Conservation (phyloP, 495 filamentous ascomycete genomes). For the Trichoderma asperelloides region DNA sequence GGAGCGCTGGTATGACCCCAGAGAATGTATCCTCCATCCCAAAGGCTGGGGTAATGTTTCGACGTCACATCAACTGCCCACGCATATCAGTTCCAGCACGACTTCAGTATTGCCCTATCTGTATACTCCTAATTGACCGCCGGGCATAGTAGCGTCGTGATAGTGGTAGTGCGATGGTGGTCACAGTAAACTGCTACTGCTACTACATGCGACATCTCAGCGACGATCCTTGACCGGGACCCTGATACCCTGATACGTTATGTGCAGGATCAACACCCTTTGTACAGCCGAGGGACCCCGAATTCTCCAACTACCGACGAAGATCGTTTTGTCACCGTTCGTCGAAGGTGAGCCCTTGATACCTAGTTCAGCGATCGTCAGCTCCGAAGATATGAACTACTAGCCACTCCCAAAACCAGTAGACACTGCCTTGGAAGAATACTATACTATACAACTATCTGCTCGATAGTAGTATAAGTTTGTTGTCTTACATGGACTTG, state of each 20-base stretch:
- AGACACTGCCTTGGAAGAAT: too few relatives aligned
- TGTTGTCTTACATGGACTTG: background rate
- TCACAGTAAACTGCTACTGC: too few relatives aligned
- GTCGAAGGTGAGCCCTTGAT: background rate
- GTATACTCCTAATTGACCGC: background rate
- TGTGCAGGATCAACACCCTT: background rate
- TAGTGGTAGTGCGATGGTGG: too few relatives aligned
- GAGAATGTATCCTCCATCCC: background rate
- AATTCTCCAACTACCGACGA: conserved; percentile 1
- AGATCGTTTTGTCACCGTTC: background rate
- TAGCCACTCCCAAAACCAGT: too few relatives aligned
- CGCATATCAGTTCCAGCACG: background rate
- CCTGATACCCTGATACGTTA: background rate
- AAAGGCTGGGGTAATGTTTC: background rate
- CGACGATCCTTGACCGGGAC: too few relatives aligned
- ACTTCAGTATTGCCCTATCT: background rate
- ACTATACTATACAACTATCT: too few relatives aligned
- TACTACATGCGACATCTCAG: too few relatives aligned
- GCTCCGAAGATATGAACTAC: too few relatives aligned
- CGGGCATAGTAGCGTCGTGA: too few relatives aligned
- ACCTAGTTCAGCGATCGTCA: background rate
- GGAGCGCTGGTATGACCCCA: background rate
- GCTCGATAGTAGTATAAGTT: too few relatives aligned
- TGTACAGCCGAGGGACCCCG: background rate
- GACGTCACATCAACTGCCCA: background rate